Base-by-base conservation (phyloP, 1,284 basidiomycete genomes). In the Puccinia triticina region DNA sequence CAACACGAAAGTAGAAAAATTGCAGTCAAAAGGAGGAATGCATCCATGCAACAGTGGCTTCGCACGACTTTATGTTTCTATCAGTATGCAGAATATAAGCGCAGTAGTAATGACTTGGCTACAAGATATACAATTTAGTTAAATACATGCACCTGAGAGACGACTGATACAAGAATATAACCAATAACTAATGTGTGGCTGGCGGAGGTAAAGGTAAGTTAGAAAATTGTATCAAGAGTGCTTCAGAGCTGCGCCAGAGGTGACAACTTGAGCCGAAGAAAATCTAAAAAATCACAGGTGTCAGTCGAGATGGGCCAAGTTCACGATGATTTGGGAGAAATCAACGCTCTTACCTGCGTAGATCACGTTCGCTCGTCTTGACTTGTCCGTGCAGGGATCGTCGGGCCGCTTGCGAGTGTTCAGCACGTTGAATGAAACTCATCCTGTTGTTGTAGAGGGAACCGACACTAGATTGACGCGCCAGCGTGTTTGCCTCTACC, bases 371-470 rank as follows among this genome's bases (percentile, higher is more conserved):
- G 11, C 32, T 46, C 1, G 67, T 66, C 53, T 81, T 69, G 18
- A 81, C 78, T 43, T 74, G 50, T 57, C 69, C 78, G 59, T 50
- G 71, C 11, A 72, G 16, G 4, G 69, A 61, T 23, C 57, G 29
- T n/a, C 78, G 78, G 69, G 57, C 50, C 1, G 59, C 12, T 37
- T 67, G 53, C 14, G 77, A 71, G 26, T 67, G 64, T 59, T 79
- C 64, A 75, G 93, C 93, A 79, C 94, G 92, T 85, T 91, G 91
- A 87, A 96, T 92, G 90, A 96, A 96, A 83, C 91, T 91, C 75
- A 93, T 92, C 90, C 94, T 94, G 88, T 95, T 95, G 82, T 91
- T 92, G 91, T 98, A 98, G 86, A 97, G 88, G 66, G 93, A 94
- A 73, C 93, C 94, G 26, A 92, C 92, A 53, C 91, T 93, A 86